phyloP scores from a whole-genome alignment of 805 yeast genomes.

The Wickerhamiella siamensis region DNA sequence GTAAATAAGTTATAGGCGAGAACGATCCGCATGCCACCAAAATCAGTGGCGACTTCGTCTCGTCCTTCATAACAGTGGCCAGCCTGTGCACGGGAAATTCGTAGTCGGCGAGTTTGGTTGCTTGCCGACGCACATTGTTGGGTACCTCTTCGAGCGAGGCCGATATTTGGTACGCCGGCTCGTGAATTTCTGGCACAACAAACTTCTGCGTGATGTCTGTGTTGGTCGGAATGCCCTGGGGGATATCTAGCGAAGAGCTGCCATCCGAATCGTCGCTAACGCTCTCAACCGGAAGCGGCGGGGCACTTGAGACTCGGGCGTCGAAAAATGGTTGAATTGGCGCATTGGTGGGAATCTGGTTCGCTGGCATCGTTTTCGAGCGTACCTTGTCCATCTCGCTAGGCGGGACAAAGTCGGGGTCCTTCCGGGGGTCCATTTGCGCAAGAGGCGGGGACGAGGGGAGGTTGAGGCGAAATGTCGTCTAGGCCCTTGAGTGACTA shows the following conservation, averaged over 20 bases:
- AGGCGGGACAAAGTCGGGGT: slow-evolving; percentile 82
- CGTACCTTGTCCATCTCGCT: slow-evolving; percentile 29
- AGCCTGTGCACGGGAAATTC: slow-evolving; percentile 79
- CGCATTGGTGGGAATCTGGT: slow-evolving; percentile 20
- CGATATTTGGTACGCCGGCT: slow-evolving; percentile 28
- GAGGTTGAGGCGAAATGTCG: too few relatives aligned
- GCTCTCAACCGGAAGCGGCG: background rate
- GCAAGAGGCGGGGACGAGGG: too few relatives aligned
- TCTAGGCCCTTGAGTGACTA: too few relatives aligned
- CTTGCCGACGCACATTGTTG: slow-evolving; percentile 81
- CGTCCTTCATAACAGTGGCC: slow-evolving; percentile 52
- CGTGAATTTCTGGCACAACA: slow-evolving; percentile 19
- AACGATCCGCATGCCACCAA: slow-evolving; percentile 96
- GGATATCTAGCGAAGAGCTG: slow-evolving; percentile 12
- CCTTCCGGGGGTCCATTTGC: slow-evolving; percentile 89
- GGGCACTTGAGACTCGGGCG: background rate
- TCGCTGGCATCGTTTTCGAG: slow-evolving; percentile 25
- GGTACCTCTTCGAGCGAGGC: slow-evolving; percentile 97
- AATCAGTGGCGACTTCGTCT: slow-evolving; percentile 74
- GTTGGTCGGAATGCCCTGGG: slow-evolving; percentile 17
- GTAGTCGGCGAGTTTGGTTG: slow-evolving; percentile 53
- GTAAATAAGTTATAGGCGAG: slow-evolving; percentile 88
- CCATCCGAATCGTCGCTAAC: slow-evolving; percentile 1
- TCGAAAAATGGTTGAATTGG: slow-evolving; percentile 17
- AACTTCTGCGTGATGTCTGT: slow-evolving; percentile 20